Conservation (phyloP, 176 grass and related monocot species). For the Rhynchospora pubera region DNA sequence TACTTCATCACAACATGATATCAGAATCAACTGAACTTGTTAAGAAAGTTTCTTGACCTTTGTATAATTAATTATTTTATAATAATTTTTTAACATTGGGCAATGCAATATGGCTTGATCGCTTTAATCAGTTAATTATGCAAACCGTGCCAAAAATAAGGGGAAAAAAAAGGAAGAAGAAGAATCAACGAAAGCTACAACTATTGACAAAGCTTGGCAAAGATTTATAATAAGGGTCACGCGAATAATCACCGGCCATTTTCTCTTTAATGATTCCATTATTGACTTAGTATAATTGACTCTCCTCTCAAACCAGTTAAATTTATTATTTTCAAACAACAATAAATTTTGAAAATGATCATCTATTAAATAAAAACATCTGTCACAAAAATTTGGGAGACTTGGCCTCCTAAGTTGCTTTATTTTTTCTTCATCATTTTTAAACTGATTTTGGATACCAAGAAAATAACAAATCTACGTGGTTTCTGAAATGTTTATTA, state of each 20-base stretch:
- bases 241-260: conserved; percentile 5
- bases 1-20: background rate
- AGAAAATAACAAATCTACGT: background rate
- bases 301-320: background rate
- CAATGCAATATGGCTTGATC: too few species aligned
- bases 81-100: background rate
- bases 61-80: background rate
- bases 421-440: background rate
- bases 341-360: background rate
- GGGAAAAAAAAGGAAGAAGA: background rate
- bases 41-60: too few species aligned
- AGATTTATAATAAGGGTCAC: background rate
- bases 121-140: too few species aligned
- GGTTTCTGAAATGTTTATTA: background rate
- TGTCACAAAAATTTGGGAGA: background rate
- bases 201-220: background rate
- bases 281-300: background rate
- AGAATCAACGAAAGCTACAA: conserved; percentile 7
- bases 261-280: conserved; percentile 7
- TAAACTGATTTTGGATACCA: background rate
- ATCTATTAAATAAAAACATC: background rate
- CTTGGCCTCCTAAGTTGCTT: background rate
- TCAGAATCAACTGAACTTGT: background rate
- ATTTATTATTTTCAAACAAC: background rate
- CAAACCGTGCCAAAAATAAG: too few species aligned